Conservation (phyloP, 2,329 filamentous ascomycete species). For the Diplodia seriata region DNA sequence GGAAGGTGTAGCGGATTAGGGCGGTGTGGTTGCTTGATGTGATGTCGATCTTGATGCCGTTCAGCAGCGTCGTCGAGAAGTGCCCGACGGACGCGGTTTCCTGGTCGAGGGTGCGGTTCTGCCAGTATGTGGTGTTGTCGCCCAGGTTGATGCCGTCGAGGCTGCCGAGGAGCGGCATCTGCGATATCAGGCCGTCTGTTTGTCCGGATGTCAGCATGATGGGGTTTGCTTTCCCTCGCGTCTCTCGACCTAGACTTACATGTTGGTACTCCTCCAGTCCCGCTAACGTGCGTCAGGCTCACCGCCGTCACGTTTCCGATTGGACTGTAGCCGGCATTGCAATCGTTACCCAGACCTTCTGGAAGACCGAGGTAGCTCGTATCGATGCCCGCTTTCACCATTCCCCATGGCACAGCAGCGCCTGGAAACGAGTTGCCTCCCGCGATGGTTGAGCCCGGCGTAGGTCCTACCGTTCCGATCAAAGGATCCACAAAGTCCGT, state of each 20-base stretch:
- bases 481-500: conserved; percentile 51
- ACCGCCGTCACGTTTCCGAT: conserved; percentile 50
- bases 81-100: conserved; percentile 48
- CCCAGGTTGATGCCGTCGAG: conserved; percentile 51
- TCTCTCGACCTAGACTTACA: conserved; percentile 24
- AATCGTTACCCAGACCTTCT: conserved; percentile 43
- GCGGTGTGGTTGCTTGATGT: conserved; percentile 49
- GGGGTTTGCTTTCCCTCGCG: neutral
- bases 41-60: conserved; percentile 46
- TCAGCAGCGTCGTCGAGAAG: conserved; percentile 47
- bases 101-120: conserved; percentile 41
- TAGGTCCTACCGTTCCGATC: conserved; percentile 56
- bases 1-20: conserved; percentile 48
- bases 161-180: conserved; percentile 51
- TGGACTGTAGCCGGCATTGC: conserved; percentile 53
- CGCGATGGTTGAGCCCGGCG: conserved; percentile 49
- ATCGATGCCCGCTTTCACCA: conserved; percentile 52
- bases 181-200: conserved; percentile 52
- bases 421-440: conserved; percentile 52
- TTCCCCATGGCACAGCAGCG: conserved; percentile 48
- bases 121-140: conserved; percentile 53
- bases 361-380: conserved; percentile 41
- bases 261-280: conserved; percentile 27
- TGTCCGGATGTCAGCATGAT: conserved; percentile 28
- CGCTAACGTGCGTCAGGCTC: conserved; percentile 50